Evolutionary conservation across 2,329 filamentous ascomycete genomes (phyloP), one percentile per base, ranked within the genome.

Genomic region (Xylariaceae sp.): DNA sequence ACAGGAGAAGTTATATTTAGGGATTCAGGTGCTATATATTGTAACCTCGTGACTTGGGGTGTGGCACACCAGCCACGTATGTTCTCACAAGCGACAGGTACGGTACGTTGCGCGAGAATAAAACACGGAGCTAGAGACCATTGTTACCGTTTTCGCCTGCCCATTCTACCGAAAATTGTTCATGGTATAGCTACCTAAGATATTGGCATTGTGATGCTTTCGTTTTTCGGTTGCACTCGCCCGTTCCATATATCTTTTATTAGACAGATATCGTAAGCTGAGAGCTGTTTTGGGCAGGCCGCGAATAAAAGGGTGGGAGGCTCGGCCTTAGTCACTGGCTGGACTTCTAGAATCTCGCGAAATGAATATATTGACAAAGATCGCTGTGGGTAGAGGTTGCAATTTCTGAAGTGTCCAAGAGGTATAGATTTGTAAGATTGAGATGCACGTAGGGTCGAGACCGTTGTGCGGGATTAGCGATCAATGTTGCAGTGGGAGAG

Each of bases 1-100:
- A 28, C 33, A 16, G 31, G 23, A 14, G 26, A 47, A 26, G 41
- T 51, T 55, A 51, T 59, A 41, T 51, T 51, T 51, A 51, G 40
- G 51, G 46, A 17, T 14, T n/a, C 17, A 36, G 46, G 21, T 16
- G 37, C n/a, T 19, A n/a, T 45, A 47, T 37, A 48, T 44, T 58
- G 56, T 29, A 46, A 55, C 56, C 37, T 50, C 26, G 50, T 50
- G 50, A 50, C 56, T 54, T 53, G 49, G n/a, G n/a, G n/a, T n/a
- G n/a, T n/a, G n/a, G n/a, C n/a, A n/a, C n/a, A n/a, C n/a, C n/a
- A n/a, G n/a, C n/a, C n/a, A n/a, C n/a, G n/a, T n/a, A n/a, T n/a
- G n/a, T n/a, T n/a, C 14, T 19, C 29, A 3, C 45, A 50, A 51
- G 51, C 45, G 45, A 58, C 39, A 34, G 16, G 9, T 5, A 43